phyloP scores from a whole-genome alignment of 345 rosid species.

The Eutrema japonicum region DNA sequence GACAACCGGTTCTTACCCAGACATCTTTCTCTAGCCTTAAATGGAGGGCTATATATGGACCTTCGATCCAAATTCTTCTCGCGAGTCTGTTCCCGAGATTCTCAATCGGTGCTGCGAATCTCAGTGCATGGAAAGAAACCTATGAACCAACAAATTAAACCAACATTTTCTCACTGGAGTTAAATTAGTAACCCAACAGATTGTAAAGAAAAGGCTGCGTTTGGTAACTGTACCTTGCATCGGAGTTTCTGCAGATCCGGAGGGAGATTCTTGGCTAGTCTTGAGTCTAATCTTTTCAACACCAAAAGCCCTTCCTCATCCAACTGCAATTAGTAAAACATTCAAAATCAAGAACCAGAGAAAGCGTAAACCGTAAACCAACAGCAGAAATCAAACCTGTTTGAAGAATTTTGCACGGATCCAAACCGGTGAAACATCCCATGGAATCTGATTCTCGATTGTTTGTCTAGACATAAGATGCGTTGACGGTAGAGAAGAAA shows the following conservation, averaged over 20 bases:
- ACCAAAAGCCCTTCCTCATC: constrained; percentile 66
- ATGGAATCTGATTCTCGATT: constrained; percentile 60
- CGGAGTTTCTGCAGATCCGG: constrained; percentile 76
- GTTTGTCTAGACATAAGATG: constrained; percentile 65
- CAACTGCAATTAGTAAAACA: constrained; percentile 47
- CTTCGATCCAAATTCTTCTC: constrained; percentile 82
- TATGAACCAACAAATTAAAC: constrained; percentile 28
- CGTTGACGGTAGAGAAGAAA: constrained; percentile 72
- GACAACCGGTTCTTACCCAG: constrained; percentile 82
- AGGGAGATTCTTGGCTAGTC: constrained; percentile 71
- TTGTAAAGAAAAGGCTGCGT: background rate
- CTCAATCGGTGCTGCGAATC: constrained; percentile 61
- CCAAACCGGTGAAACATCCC: constrained; percentile 68
- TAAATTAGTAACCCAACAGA: no score
- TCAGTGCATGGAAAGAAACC: constrained; percentile 79
- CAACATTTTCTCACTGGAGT: background rate
- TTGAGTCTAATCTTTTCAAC: constrained; percentile 69
- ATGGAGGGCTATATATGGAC: constrained; percentile 74
- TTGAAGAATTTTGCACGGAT: constrained; percentile 66
- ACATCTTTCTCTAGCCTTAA: constrained; percentile 78
- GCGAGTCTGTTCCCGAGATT: constrained; percentile 66
- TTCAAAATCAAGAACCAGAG: constrained; percentile 1
- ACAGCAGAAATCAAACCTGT: constrained; percentile 44
- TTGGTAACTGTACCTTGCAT: constrained; percentile 54
- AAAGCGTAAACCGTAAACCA: constrained; percentile 2